Percentiles rank a stretch among this genome's conserved stretches.
phyloP scores from a whole-genome alignment of 345 rosid genomes.

The Eucalyptus marginata region DNA sequence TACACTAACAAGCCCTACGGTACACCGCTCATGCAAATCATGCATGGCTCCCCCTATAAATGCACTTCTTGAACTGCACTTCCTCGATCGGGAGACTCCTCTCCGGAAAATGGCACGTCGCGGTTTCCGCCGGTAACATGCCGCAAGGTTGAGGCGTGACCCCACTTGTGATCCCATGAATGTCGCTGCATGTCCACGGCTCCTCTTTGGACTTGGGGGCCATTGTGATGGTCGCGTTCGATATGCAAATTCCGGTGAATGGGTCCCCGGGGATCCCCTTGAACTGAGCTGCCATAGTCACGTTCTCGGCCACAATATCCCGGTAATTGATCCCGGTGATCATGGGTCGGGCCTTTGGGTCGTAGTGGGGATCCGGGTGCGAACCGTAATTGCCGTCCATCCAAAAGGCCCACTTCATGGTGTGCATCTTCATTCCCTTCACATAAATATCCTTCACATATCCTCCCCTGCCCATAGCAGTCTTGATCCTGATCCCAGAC shows the following conservation, averaged over 20 bases:
- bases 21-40: not conserved
- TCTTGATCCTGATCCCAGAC: conserved; percentile 73
- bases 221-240: conserved; percentile 52
- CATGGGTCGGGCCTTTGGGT: conserved; percentile 62
- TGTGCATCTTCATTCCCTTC: conserved; percentile 42
- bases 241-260: conserved; percentile 56
- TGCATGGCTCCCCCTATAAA: conserved; percentile 10
- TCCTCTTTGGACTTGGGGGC: conserved; percentile 46
- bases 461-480: conserved; percentile 65
- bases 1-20: not conserved
- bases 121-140: conserved; percentile 24
- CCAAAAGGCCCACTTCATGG: conserved; percentile 79
- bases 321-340: conserved; percentile 51
- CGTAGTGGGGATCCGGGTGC: conserved; percentile 50
- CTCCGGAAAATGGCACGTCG: conserved; percentile 49
- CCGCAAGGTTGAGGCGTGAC: conserved; percentile 48
- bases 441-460: conserved; percentile 53
- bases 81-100: conserved; percentile 50
- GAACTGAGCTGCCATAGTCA: conserved; percentile 47
- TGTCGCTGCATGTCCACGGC: conserved; percentile 56
- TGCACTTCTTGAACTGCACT: conserved; percentile 47
- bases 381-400: conserved; percentile 71
- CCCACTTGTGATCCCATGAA: conserved; percentile 37
- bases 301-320: conserved; percentile 57
- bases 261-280: conserved; percentile 58